These are phyloP conservation scores for Coniochaeta hoffmannii DNA, from an alignment of 2,329 filamentous ascomycete genomes.

Conservation along the genomic window DNA sequence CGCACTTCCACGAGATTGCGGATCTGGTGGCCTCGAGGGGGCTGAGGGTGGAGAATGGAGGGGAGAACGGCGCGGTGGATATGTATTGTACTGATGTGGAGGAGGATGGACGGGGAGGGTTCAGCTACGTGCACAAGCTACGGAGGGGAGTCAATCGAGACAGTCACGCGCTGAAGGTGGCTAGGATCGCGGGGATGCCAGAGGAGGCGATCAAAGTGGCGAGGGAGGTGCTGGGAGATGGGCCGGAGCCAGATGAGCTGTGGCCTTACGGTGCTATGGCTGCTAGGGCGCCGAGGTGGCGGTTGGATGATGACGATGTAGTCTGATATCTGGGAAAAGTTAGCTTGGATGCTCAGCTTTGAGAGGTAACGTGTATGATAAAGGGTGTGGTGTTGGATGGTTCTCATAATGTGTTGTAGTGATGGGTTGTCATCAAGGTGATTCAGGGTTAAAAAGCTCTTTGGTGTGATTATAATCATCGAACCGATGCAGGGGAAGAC, in stretches of 20 bases:
- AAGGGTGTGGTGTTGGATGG: slow-evolving; percentile 9
- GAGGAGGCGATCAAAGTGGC: slow-evolving; percentile 65
- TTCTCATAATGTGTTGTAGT: slow-evolving; percentile 47
- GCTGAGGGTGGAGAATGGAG: slow-evolving; percentile 25
- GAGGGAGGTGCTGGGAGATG: slow-evolving; percentile 39
- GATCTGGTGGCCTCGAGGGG: slow-evolving; percentile 60
- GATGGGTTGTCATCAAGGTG: slow-evolving; percentile 49
- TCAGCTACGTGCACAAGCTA: slow-evolving; percentile 81
- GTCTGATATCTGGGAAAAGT: slow-evolving; percentile 13
- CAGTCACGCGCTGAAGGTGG: slow-evolving; percentile 94
- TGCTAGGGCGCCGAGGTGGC: slow-evolving; percentile 4
- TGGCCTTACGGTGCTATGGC: background rate
- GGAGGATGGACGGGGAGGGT: slow-evolving; percentile 63
- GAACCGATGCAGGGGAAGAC: slow-evolving; percentile 20
- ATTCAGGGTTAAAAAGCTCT: slow-evolving; percentile 66
- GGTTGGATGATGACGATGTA: slow-evolving; percentile 9
- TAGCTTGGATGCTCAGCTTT: slow-evolving; percentile 29
- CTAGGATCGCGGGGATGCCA: slow-evolving; percentile 74
- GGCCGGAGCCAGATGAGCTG: slow-evolving; percentile 6
- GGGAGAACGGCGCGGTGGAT: slow-evolving; percentile 41
- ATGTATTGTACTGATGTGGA: slow-evolving; percentile 86
- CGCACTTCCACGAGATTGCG: slow-evolving; percentile 82
- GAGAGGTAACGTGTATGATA: slow-evolving; percentile 11
- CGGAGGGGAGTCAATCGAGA: slow-evolving; percentile 74
- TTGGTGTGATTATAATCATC: slow-evolving; percentile 52